Evolutionary conservation across 768 basidiomycete species (phyloP).

Genomic region (Rhodosporidiobolus sp.): DNA sequence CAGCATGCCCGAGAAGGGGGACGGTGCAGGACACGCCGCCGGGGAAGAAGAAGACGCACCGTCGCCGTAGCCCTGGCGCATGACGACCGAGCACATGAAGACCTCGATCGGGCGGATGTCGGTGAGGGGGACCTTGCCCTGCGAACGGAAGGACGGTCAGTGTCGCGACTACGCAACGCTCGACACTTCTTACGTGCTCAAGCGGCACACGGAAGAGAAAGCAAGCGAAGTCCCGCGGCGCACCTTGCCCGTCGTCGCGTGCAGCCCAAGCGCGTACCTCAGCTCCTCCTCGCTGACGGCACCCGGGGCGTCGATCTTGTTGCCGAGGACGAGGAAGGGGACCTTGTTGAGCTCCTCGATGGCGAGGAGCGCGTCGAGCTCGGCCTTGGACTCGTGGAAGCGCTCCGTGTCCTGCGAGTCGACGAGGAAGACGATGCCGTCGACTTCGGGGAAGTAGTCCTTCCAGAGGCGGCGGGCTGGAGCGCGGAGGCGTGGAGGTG

Average conservation of each 20-base stretch:
- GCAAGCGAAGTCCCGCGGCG: neutral
- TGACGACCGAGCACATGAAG: constrained; percentile 99
- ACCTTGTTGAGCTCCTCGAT: constrained; percentile 95
- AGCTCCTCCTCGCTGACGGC: constrained; percentile 97
- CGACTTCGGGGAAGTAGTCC: constrained; percentile 99
- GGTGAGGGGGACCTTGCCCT: constrained; percentile 95
- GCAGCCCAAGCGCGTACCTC: constrained; percentile 87
- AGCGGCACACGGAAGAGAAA: neutral
- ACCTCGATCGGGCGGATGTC: constrained; percentile 98
- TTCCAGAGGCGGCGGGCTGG: constrained; percentile 95
- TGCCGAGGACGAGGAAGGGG: constrained; percentile 95
- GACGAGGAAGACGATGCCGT: constrained; percentile 96
- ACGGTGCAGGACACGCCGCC: constrained; percentile 1
- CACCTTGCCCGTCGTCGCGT: constrained; percentile 99
- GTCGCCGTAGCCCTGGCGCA: constrained; percentile 97
- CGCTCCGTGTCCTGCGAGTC: constrained; percentile 96
- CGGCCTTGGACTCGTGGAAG: constrained; percentile 92
- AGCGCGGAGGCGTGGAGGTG: constrained; percentile 12
- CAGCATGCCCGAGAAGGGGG: no score
- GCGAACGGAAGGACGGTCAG: neutral
- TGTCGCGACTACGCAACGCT: constrained; percentile 17
- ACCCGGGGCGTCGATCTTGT: constrained; percentile 98
- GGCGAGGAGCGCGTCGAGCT: constrained; percentile 89
- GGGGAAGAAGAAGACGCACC: constrained; percentile 59
- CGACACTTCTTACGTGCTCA: neutral